phyloP scores from a whole-genome alignment of 2,329 filamentous ascomycete genomes.

The Tolypocladium amazonense region DNA sequence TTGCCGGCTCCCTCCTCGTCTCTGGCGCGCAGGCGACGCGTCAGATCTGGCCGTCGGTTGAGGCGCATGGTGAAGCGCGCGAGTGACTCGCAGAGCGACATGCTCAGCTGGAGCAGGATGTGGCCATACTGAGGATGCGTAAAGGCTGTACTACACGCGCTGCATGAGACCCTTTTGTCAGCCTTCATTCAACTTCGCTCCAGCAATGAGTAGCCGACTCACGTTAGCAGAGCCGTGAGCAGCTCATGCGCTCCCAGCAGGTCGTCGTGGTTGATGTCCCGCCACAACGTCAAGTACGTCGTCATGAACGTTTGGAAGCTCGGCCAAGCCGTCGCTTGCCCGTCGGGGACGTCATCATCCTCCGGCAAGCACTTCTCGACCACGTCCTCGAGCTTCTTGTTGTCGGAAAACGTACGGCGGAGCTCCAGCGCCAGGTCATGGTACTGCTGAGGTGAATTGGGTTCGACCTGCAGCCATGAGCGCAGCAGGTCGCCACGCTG shows the following conservation, averaged over 20 bases:
- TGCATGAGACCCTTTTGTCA: constrained; percentile 18
- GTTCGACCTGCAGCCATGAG: constrained; percentile 65
- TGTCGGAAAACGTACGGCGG: constrained; percentile 38
- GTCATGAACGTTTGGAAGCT: constrained; percentile 71
- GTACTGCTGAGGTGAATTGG: constrained; percentile 57
- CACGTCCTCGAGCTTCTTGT: constrained; percentile 47
- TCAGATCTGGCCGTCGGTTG: constrained; percentile 69
- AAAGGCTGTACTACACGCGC: constrained; percentile 74
- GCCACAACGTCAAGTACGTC: constrained; percentile 70
- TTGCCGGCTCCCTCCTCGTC: constrained; percentile 58
- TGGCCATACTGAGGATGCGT: constrained; percentile 69
- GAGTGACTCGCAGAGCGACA: constrained; percentile 71
- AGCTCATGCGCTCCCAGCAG: constrained; percentile 64
- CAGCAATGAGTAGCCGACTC: constrained; percentile 20
- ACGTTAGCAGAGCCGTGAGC: constrained; percentile 67
- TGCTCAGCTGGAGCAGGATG: constrained; percentile 72
- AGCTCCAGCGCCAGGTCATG: constrained; percentile 58
- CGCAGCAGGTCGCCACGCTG: constrained; percentile 57
- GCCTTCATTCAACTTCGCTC: background rate
- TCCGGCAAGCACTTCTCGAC: constrained; percentile 52
- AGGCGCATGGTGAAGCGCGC: constrained; percentile 76
- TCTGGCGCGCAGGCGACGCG: constrained; percentile 50
- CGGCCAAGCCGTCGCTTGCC: constrained; percentile 58
- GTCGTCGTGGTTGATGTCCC: constrained; percentile 69
- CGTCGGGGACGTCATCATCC: constrained; percentile 50